Conservation (phyloP, 768 basidiomycete genomes). For the Lanmaoa pseudosensibilis region DNA sequence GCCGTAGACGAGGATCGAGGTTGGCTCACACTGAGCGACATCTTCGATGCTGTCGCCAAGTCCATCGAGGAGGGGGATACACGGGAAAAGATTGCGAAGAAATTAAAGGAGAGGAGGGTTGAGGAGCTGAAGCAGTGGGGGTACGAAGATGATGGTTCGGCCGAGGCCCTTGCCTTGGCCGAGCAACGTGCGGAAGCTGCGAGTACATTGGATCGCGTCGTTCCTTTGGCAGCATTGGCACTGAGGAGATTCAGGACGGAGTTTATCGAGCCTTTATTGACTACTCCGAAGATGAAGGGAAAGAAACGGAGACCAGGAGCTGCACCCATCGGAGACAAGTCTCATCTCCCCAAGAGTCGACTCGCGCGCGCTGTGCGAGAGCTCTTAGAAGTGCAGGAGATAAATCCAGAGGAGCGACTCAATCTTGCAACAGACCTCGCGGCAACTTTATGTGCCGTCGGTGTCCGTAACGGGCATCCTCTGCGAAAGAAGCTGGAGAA, state of each 20-base stretch:
- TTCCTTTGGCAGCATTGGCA: constrained; percentile 63
- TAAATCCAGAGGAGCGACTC: constrained; percentile 46
- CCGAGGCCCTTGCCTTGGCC: constrained; percentile 50
- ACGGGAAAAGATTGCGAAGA: constrained; percentile 59
- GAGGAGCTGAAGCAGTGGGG: constrained; percentile 76
- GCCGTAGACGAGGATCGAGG: constrained; percentile 77
- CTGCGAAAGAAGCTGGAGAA: constrained; percentile 69
- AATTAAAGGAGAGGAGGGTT: constrained; percentile 55
- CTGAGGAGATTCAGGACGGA: constrained; percentile 72
- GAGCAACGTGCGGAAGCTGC: constrained; percentile 77
- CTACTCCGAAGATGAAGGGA: constrained; percentile 61
- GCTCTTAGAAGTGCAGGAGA: constrained; percentile 54
- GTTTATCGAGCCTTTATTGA: constrained; percentile 66
- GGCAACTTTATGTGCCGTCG: constrained; percentile 48
- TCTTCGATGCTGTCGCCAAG: constrained; percentile 59
- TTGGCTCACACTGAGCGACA: constrained; percentile 69
- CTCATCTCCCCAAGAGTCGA: constrained; percentile 57
- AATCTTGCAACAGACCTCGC: constrained; percentile 52
- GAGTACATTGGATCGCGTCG: constrained; percentile 63
- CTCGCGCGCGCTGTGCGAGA: constrained; percentile 68
- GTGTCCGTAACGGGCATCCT: constrained; percentile 63
- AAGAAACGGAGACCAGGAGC: constrained; percentile 51
- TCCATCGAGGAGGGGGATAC: constrained; percentile 50
- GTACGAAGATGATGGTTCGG: constrained; percentile 50
- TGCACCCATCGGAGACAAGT: constrained; percentile 39